Evolutionary conservation across 257 asterid species (phyloP).

Genomic region (Misopates orontium): DNA sequence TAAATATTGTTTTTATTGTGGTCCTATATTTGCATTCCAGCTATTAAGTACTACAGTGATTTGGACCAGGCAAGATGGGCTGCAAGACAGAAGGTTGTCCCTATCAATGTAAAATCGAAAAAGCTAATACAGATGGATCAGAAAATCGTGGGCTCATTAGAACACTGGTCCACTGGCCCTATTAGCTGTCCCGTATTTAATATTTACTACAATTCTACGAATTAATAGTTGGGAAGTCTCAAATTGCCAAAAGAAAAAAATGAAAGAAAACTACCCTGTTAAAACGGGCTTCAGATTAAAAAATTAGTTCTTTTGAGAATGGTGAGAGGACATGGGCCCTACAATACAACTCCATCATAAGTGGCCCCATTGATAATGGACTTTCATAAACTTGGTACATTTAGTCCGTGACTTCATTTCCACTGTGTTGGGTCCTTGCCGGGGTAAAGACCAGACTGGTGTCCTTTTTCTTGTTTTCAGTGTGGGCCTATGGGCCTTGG

Average conservation of each 20-base stretch:
- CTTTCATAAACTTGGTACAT: slow-evolving; percentile 25
- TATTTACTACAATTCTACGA: not conserved
- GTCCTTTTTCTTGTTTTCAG: slow-evolving; percentile 35
- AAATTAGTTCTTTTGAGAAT: not conserved
- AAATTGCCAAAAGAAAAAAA: not conserved
- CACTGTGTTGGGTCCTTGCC: slow-evolving; percentile 44
- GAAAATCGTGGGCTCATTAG: slow-evolving; percentile 6
- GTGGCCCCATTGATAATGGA: slow-evolving; percentile 37
- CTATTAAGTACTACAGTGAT: not conserved
- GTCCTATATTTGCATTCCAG: slow-evolving; percentile 21
- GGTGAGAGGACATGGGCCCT: not conserved
- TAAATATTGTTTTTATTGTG: slow-evolving; percentile 3
- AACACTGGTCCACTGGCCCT: slow-evolving; percentile 11
- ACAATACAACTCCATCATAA: not conserved
- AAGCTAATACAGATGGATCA: slow-evolving; percentile 13
- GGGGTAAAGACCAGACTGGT: slow-evolving; percentile 39
- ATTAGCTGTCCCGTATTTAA: slow-evolving; percentile 2
- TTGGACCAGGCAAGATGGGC: slow-evolving; percentile 26
- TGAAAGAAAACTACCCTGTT: not conserved
- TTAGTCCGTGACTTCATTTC: slow-evolving; percentile 32
- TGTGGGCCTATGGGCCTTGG: slow-evolving; percentile 40
- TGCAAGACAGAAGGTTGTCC: slow-evolving; percentile 19
- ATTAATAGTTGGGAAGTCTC: not conserved
- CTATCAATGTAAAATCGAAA: slow-evolving; percentile 1
- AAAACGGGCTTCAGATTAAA: not conserved